Evolutionary conservation across 441 rosid species (phyloP), one percentile per base, ranked within the genome.

Genomic region (Erodium moschatum): DNA sequence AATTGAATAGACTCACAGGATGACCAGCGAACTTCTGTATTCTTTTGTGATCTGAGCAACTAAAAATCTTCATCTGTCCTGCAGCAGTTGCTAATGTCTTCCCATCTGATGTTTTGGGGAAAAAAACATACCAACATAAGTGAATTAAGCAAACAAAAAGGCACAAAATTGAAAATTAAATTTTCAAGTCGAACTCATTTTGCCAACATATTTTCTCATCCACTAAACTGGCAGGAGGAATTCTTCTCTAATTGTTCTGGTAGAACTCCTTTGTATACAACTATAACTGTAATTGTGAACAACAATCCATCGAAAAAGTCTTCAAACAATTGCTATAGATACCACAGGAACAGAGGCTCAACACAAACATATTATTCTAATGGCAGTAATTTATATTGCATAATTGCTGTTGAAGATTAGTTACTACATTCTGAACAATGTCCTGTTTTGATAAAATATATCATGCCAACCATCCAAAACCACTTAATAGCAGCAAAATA

Each of bases 1-100:
- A 73, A 16, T 20, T 16, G 64, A 16, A 69, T 11, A 70, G 52
- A 88, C 99, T 94, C 88, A 94, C 97, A 62, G 98, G 96, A 75
- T 91, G 98, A 70, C 97, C 98, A 73, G 93, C 75, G 80, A 91
- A 93, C 80, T 91, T 93, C 78, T 89, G 96, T 40, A 84, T 81
- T 76, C 91, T 93, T 75, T 87, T 85, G 80, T 82, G 89, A 77
- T 87, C 83, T 13, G 84, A 76, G 80, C 94, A 89, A 75, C 79
- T 81, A 69, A 87, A 88, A 67, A 84, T 80, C 79, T 81, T 94
- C 82, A 94, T 67, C 73, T 91, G 94, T 52, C 88, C 85, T 74
- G 96, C 85, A 19, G 97, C 96, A 68, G 94, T 84, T 62, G 89
- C 97, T 75, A 94, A 75, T 42, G 68, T 79, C 79, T 82, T 87